Evolutionary conservation across 73 alveolate genomes (phyloP), one percentile per base, ranked within the genome.

Genomic region (Paramecium sexaurelia): DNA sequence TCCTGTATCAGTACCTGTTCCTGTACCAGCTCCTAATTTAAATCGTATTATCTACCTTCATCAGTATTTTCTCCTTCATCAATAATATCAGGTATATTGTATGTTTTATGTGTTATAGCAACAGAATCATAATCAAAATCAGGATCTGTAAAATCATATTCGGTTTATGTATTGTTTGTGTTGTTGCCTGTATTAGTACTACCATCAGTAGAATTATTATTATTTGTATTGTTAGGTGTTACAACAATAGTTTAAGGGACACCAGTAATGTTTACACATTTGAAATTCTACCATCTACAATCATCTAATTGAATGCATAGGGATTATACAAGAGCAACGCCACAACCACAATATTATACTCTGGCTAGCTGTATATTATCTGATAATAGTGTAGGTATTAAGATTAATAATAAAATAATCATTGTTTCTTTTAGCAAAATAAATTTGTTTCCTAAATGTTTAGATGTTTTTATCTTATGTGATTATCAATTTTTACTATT

Each of bases 41-140:
- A n/a, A n/a, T n/a, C n/a, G n/a, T n/a, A n/a, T 45, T 11, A 0
- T 45, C 11, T 56, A 56, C 75, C 75, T 56, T 41, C 56, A 41
- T 41, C 56, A 9, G 29, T 55, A 9, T n/a, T n/a, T n/a, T n/a
- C n/a, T n/a, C n/a, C n/a, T n/a, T 55, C 35, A 15, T 15, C 75
- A 15, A 55, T 55, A 15, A 15, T 55, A 8, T n/a, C n/a, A n/a
- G 20, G 75, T 8, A 55, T 19, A 19, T 55, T 56, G n/a, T 55
- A 55, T 55, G 7, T 11, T 41, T 41, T 56, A 35, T 69, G 47
- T 69, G 85, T 69, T 19, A 69, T 56, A 13, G 6, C 20, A 2
- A 69, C 85, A 11, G 85, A 69, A 69, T 69, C 85, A 24, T 32
- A 69, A 11, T 69, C 39, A 35, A 69, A 69, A 35, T 69, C 55